Evolutionary conservation across 192 early-diverging fungal species (phyloP), one percentile per base, ranked within the genome.

Genomic region (Rhizophagus prolifer): DNA sequence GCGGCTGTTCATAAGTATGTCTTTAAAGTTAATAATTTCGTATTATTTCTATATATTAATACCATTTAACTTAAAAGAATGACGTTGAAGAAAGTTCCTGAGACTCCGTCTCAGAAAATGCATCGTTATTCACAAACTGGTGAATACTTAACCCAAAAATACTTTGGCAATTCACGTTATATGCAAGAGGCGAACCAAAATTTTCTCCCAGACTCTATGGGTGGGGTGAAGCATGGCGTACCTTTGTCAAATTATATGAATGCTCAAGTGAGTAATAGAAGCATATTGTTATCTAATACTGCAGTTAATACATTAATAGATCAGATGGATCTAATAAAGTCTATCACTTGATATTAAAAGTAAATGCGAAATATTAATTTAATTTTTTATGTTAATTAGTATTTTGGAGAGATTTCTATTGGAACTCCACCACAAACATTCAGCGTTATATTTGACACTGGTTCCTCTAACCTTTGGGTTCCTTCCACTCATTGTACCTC

Each of bases 401-500:
- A 98, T 86, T 99, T 92, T 79, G 96, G 96, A 25, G 94, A 96
- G 59, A 92, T 97, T 79, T 84, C 84, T 34, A 72, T 96, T 62
- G 96, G 94, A 9, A 94, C 94, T 23, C 97, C 97, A 25, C 85
- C 91, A 31, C 96, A 98, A 84, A 90, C 85, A 9, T 98, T 98
- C 86, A 91, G 90, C 67, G 95, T 96, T 38, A 91, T 96, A 47
- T 94, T 95, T 65, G 97, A 98, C 82, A 98, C 97, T 7, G 97
- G 96, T 30, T 95, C 92, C 58, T 92, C 93, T 46, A 98, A 98
- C 82, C 86, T 98, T 64, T 98, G 97, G 97, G 95, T 99, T 30
- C 97, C 97, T 13, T 96, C 95, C 23, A 93, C 92, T 8, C 91
- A 91, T 71, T 99, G 98, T 88, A 87, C 82, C 36, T 96, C 95